Evolutionary conservation across 2,329 filamentous ascomycete genomes (phyloP).

Genomic region (Ambrosiella cleistominuta): DNA sequence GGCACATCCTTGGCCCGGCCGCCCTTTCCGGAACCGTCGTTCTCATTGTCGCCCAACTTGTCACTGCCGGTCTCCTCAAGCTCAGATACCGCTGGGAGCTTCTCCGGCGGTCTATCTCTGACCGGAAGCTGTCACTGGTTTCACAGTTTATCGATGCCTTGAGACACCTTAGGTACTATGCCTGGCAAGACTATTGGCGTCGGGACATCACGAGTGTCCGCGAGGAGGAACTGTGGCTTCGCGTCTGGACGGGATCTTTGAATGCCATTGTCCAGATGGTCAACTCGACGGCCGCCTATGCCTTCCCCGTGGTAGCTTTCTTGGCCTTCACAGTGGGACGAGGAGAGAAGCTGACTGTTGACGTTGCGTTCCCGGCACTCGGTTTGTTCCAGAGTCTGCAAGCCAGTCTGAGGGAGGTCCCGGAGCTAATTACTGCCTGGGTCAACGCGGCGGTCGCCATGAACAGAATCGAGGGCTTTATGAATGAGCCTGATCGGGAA

Average conservation of each 20-base stretch:
- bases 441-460: constrained; percentile 74
- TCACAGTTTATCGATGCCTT: constrained; percentile 79
- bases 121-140: constrained; percentile 61
- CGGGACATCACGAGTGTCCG: constrained; percentile 49
- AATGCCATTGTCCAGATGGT: constrained; percentile 45
- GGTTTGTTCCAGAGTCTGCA: constrained; percentile 66
- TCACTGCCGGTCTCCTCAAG: constrained; percentile 50
- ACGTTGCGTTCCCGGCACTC: constrained; percentile 73
- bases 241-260: constrained; percentile 47
- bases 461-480: constrained; percentile 67
- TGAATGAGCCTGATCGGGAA: constrained; percentile 66
- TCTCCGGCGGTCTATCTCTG: constrained; percentile 54
- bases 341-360: constrained; percentile 50
- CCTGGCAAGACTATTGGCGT: constrained; percentile 65
- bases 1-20: constrained; percentile 56
- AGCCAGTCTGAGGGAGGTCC: constrained; percentile 53
- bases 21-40: constrained; percentile 54
- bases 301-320: constrained; percentile 68
- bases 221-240: constrained; percentile 47
- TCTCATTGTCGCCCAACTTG: constrained; percentile 31
- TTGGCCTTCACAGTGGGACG: constrained; percentile 63
- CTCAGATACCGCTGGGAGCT: constrained; percentile 36
- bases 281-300: constrained; percentile 52
- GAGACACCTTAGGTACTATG: constrained; percentile 64
- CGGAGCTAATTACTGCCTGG: constrained; percentile 54